Conservation (phyloP, 2,329 filamentous ascomycete species). For the Calonectria crousiana region DNA sequence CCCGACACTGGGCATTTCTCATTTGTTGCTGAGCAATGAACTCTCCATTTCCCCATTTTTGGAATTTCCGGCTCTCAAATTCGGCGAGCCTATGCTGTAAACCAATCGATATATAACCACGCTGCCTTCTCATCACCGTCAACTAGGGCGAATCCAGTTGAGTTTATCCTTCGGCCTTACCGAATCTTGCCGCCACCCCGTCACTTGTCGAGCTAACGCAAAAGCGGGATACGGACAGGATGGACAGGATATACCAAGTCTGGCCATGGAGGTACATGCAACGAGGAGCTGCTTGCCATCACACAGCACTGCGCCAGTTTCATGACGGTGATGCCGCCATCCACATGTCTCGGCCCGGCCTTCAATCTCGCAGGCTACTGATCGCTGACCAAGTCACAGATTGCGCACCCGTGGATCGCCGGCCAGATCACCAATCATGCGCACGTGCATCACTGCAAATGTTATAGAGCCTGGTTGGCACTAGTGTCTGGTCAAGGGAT, state of each 20-base stretch:
- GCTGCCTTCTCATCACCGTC: neutral
- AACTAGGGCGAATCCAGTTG: neutral
- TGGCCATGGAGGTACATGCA: no score
- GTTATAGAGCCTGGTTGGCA: neutral
- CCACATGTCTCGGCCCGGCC: no score
- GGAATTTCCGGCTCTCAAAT: neutral
- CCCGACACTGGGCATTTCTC: no score
- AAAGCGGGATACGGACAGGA: neutral
- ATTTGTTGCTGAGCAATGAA: neutral
- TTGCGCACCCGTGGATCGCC: neutral
- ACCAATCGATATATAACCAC: neutral
- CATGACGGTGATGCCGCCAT: no score
- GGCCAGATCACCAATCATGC: no score
- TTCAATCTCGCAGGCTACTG: no score
- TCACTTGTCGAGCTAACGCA: neutral
- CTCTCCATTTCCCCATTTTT: neutral
- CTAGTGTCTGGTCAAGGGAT: neutral
- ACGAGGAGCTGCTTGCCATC: no score
- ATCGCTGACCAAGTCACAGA: neutral
- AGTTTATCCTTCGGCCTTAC: neutral
- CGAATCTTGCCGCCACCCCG: neutral
- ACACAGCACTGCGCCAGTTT: no score
- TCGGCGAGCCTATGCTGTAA: neutral
- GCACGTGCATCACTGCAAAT: neutral
- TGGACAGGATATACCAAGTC: no score